Percentiles rank a stretch among this genome's conserved stretches.
Conservation (phyloP, 148 eudicot genomes). For the Camellia sinensis region DNA sequence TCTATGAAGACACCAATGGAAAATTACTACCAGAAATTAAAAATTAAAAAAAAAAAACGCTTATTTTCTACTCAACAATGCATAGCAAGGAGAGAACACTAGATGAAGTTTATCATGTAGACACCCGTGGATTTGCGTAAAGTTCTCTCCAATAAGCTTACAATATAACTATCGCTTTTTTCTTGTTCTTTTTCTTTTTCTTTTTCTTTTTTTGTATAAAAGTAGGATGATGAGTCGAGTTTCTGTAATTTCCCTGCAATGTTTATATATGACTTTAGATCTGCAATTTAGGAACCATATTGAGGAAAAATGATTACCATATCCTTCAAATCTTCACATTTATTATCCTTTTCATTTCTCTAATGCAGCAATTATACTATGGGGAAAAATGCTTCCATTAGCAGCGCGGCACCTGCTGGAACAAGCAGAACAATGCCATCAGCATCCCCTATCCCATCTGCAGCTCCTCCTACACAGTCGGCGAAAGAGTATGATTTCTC, state of each 20-base stretch:
- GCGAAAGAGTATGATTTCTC: constrained; percentile 78
- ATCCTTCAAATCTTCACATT: background rate
- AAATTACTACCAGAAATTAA: no score
- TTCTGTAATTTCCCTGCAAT: background rate
- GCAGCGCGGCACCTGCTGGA: constrained; percentile 45
- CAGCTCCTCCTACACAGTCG: constrained; percentile 35
- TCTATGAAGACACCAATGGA: no score
- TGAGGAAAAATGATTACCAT: background rate
- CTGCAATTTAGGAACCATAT: background rate
- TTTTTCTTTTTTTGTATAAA: background rate
- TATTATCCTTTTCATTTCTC: background rate
- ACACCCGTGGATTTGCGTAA: no score
- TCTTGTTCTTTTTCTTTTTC: no score
- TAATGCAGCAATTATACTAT: constrained; percentile 47
- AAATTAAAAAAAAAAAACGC: no score
- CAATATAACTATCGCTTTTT: no score
- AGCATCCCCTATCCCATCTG: constrained; percentile 37
- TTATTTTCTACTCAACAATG: no score
- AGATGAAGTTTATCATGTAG: no score
- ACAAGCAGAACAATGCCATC: constrained; percentile 29
- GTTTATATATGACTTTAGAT: background rate
- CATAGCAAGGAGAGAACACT: no score
- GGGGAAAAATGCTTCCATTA: constrained; percentile 52
- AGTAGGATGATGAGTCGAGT: background rate
- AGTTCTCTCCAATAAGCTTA: no score